Evolutionary conservation across 306 rosid species (phyloP).

Genomic region (Myrica gale): DNA sequence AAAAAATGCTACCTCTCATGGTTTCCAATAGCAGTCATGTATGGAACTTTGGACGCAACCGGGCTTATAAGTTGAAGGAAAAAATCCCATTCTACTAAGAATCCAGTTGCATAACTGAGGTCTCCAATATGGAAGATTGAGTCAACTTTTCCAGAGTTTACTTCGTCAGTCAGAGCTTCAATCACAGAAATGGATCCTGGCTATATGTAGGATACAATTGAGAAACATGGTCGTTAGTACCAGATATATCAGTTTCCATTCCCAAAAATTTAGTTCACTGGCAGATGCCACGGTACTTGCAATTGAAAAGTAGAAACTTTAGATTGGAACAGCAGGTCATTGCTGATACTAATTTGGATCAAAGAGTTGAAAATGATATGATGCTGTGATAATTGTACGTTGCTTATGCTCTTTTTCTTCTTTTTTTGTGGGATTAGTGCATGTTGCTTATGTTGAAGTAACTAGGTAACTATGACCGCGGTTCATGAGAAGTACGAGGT

Average conservation of each 20-base stretch:
- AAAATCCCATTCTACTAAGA: constrained; percentile 87
- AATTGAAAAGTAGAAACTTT: neutral
- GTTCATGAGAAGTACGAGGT: no score
- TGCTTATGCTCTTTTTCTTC: no score
- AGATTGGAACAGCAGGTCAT: no score
- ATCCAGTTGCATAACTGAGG: constrained; percentile 89
- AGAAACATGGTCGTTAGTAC: no score
- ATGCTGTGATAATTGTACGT: no score
- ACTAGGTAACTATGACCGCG: no score
- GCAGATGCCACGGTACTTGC: neutral
- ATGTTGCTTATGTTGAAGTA: no score
- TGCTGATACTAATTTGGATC: no score
- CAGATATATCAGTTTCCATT: neutral
- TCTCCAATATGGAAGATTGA: constrained; percentile 88
- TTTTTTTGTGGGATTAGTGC: no score
- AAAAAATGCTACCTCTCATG: constrained; percentile 68
- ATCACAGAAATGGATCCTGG: constrained; percentile 84
- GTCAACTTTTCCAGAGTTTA: constrained; percentile 45
- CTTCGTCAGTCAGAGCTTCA: constrained; percentile 49
- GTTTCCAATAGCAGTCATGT: constrained; percentile 92
- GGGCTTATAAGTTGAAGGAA: constrained; percentile 65
- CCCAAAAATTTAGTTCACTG: neutral
- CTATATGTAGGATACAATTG: constrained; percentile 23
- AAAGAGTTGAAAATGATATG: no score
- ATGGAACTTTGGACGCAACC: constrained; percentile 63